Conservation (phyloP, 129 eudicot species). For the carrot (Daucus carota) region DNA sequence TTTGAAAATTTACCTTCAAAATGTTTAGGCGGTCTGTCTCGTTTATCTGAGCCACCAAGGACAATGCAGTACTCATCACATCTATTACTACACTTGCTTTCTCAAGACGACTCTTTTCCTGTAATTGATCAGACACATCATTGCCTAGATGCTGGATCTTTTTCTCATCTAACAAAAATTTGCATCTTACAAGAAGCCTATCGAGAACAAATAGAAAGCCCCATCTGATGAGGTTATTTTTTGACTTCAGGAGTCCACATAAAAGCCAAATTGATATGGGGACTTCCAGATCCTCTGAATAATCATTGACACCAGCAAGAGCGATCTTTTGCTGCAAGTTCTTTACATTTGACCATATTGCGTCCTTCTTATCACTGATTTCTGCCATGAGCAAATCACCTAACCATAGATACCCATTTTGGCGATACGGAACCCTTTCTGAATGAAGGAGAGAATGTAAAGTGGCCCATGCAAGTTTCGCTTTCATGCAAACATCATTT, state of each 20-base stretch:
- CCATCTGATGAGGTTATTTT: conserved; percentile 69
- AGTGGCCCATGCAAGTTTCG: conserved; percentile 86
- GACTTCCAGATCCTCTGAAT: conserved; percentile 55
- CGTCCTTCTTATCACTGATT: conserved; percentile 55
- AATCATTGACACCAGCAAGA: conserved; percentile 64
- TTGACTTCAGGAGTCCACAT: conserved; percentile 93
- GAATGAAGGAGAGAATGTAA: conserved; percentile 96
- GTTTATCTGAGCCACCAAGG: conserved; percentile 84
- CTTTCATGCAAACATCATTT: conserved; percentile 45
- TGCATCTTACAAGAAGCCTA: conserved; percentile 84
- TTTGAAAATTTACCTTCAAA: conserved; percentile 52
- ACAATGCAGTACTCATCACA: conserved; percentile 83
- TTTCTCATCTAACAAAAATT: conserved; percentile 79
- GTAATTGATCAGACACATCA: conserved; percentile 30
- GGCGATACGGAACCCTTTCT: conserved; percentile 63
- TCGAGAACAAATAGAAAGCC: conserved; percentile 87
- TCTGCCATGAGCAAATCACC: conserved; percentile 89
- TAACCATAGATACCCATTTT: conserved; percentile 88
- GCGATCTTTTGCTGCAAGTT: conserved; percentile 58
- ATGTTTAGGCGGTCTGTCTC: conserved; percentile 96
- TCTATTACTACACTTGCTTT: conserved; percentile 94
- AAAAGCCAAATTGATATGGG: conserved; percentile 88
- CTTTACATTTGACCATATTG: conserved; percentile 61
- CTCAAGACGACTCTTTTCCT: conserved; percentile 63
- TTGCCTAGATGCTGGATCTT: conserved; percentile 50